Percentiles rank a stretch among this genome's conserved stretches.
Evolutionary conservation across 1,139 yeast genomes (phyloP).

Genomic region (Taiozyma sp.): DNA sequence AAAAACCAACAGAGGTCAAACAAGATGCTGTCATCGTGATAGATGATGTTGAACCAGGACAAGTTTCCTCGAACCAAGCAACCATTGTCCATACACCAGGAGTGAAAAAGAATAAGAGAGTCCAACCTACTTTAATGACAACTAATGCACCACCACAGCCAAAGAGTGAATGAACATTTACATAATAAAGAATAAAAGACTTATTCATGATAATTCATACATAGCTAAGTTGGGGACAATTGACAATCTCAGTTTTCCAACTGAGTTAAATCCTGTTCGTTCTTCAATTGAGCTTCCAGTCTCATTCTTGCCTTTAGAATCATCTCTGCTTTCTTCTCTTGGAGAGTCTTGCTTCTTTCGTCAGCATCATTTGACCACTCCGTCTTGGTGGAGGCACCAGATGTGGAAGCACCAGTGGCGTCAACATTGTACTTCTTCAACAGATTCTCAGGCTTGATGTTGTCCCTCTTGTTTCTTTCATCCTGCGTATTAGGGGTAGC

Average conservation of each 20-base stretch:
- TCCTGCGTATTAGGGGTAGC: slow-evolving; percentile 14
- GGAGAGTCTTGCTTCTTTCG: slow-evolving; percentile 36
- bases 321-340: slow-evolving; percentile 46
- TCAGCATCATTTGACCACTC: slow-evolving; percentile 35
- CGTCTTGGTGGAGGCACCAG: slow-evolving; percentile 5
- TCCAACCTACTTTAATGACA: slow-evolving; percentile 40
- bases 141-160: not conserved
- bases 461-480: slow-evolving; percentile 14
- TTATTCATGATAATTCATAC: not conserved
- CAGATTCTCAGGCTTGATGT: slow-evolving; percentile 22
- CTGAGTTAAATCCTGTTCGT: slow-evolving; percentile 19
- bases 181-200: not conserved
- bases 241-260: slow-evolving; percentile 1
- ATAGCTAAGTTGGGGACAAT: not conserved
- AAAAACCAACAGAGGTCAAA: not conserved
- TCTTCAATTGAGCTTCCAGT: slow-evolving; percentile 28
- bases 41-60: not conserved
- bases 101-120: slow-evolving; percentile 37
- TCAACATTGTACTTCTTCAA: slow-evolving; percentile 21
- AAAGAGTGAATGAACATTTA: not conserved
- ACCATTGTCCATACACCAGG: slow-evolving; percentile 2
- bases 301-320: slow-evolving; percentile 43
- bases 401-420: not conserved
- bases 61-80: not conserved
- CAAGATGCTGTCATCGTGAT: not conserved